A percentile compares a stretch with the other conserved stretches of the same genome.
phyloP scores from a whole-genome alignment of 2,329 filamentous ascomycete genomes.

The Chrysoporthe puriensis region DNA sequence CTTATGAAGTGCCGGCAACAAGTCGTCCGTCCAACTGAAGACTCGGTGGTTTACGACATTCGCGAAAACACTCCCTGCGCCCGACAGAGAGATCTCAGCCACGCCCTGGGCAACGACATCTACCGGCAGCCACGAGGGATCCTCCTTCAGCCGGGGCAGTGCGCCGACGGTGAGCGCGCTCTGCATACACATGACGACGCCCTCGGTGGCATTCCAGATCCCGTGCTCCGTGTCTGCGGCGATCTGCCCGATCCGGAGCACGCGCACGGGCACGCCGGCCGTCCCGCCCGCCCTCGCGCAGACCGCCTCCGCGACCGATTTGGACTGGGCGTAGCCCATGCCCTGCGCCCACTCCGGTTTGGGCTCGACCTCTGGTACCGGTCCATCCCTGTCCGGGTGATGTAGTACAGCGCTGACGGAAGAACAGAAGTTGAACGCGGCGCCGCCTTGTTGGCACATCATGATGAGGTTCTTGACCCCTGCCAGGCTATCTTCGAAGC shows the following conservation, averaged over 20 bases:
- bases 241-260: constrained; percentile 55
- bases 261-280: constrained; percentile 37
- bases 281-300: constrained; percentile 40
- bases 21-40: constrained; percentile 54
- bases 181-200: constrained; percentile 56
- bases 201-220: constrained; percentile 55
- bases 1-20: constrained; percentile 51
- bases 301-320: constrained; percentile 46
- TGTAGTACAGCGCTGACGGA: constrained; percentile 50
- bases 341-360: constrained; percentile 43
- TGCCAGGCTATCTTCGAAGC: constrained; percentile 54
- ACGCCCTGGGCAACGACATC: constrained; percentile 48
- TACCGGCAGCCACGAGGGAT: constrained; percentile 50
- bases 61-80: constrained; percentile 41
- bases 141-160: constrained; percentile 51
- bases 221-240: constrained; percentile 51
- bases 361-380: constrained; percentile 42
- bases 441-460: constrained; percentile 34
- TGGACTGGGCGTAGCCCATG: constrained; percentile 49
- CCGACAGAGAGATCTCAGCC: constrained; percentile 42
- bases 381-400: constrained; percentile 32
- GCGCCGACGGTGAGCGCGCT: constrained; percentile 47
- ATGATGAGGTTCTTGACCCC: constrained; percentile 49
- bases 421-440: constrained; percentile 53
- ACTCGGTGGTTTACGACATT: constrained; percentile 53